Evolutionary conservation across 805 yeast species (phyloP).

Genomic region (Lipomyces japonicus): DNA sequence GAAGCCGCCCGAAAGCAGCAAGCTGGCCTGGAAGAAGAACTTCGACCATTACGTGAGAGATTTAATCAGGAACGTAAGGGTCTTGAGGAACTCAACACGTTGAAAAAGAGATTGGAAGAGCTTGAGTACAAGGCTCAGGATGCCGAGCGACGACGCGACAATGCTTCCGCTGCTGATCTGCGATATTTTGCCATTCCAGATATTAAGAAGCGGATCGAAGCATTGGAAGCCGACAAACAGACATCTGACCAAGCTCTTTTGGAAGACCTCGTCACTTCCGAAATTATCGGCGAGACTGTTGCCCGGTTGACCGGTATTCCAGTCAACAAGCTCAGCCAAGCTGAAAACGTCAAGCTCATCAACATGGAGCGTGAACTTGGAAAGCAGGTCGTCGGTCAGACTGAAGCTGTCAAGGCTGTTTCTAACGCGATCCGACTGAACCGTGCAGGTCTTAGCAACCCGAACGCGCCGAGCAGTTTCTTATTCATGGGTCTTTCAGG

Average conservation of each 20-base stretch:
- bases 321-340: constrained; percentile 87
- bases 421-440: constrained; percentile 90
- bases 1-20: constrained; percentile 71
- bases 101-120: constrained; percentile 88
- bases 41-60: constrained; percentile 79
- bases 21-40: constrained; percentile 79
- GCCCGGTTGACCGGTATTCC: constrained; percentile 97
- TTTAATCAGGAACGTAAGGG: constrained; percentile 85
- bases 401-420: constrained; percentile 93
- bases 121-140: constrained; percentile 88
- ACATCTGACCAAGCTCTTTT: constrained; percentile 62
- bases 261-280: constrained; percentile 86
- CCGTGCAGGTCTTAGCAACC: constrained; percentile 93
- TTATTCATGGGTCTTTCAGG: constrained; percentile 93
- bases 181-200: constrained; percentile 98
- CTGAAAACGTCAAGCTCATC: constrained; percentile 89
- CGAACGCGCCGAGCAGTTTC: constrained; percentile 87
- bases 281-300: constrained; percentile 93
- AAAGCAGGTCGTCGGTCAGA: constrained; percentile 86
- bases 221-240: constrained; percentile 75
- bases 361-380: constrained; percentile 89
- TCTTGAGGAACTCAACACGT: constrained; percentile 81
- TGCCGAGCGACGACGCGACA: constrained; percentile 96
- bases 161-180: constrained; percentile 90
- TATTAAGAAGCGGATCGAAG: constrained; percentile 66